Conservation (phyloP, 352 stramenopile genomes). For the Globisporangium megalacanthum region DNA sequence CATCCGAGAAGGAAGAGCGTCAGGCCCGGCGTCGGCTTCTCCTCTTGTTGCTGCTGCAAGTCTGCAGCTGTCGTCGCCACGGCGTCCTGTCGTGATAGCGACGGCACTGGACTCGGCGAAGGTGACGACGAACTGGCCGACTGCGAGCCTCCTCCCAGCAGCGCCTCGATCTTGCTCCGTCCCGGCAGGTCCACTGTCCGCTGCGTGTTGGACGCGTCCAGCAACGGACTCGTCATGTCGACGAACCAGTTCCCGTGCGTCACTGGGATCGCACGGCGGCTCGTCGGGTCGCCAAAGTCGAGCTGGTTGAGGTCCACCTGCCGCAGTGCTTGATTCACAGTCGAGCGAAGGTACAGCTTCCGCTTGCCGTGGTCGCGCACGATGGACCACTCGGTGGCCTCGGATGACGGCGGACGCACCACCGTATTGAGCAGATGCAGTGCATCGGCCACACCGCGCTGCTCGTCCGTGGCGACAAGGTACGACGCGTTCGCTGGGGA, state of each 20-base stretch:
- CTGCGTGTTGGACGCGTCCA: conserved; percentile 29
- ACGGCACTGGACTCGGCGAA: background rate
- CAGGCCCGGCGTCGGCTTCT: background rate
- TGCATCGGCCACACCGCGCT: conserved; percentile 41
- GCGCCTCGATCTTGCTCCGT: conserved; percentile 35
- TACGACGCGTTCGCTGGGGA: conserved; percentile 31
- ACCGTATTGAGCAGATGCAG: conserved; percentile 68
- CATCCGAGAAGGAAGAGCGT: background rate
- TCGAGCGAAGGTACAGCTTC: conserved; percentile 71
- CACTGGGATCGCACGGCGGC: conserved; percentile 46
- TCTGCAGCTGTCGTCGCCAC: background rate
- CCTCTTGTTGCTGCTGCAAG: too few species aligned
- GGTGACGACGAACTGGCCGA: too few species aligned
- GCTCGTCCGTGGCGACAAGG: conserved; percentile 46
- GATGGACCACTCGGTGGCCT: conserved; percentile 63
- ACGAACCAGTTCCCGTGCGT: conserved; percentile 64
- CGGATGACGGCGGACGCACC: conserved; percentile 32
- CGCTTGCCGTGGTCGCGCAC: conserved; percentile 57
- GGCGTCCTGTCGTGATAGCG: background rate
- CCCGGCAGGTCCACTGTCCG: conserved; percentile 58
- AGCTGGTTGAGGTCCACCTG: conserved; percentile 50
- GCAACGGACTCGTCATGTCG: conserved; percentile 40
- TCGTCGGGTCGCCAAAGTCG: conserved; percentile 36
- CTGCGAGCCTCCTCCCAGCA: conserved; percentile 13
- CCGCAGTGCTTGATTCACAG: conserved; percentile 61